phyloP scores from a whole-genome alignment of 257 asterid genomes.

The Solanum commersonii region DNA sequence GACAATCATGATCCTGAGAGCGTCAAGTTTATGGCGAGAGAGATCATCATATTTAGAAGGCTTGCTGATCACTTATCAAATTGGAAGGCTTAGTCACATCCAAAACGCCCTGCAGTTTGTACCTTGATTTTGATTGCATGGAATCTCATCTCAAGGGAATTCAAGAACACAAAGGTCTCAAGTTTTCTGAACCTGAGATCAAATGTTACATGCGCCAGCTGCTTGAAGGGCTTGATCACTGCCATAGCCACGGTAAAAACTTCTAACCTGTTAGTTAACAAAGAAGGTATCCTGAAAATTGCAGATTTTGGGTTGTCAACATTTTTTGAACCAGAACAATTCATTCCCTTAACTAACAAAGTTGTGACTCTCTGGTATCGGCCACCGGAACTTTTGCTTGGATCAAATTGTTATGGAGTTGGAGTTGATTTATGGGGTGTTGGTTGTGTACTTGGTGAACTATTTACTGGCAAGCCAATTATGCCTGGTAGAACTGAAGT shows the following conservation, averaged over 20 bases:
- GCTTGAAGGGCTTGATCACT: background rate
- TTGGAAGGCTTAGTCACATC: background rate
- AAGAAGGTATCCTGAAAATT: background rate
- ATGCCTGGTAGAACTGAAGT: background rate
- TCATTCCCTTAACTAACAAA: background rate
- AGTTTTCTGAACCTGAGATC: background rate
- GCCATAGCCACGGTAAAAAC: background rate
- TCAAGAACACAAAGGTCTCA: background rate
- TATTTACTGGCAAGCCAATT: background rate
- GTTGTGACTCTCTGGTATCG: background rate
- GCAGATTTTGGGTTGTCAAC: background rate
- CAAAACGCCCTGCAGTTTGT: background rate
- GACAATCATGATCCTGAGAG: background rate
- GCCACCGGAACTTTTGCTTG: background rate
- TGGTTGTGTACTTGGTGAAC: background rate
- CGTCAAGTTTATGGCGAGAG: background rate
- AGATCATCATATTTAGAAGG: background rate
- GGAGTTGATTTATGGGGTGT: background rate
- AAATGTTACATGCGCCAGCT: background rate
- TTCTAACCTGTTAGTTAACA: background rate
- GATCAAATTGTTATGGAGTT: background rate
- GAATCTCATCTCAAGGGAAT: background rate
- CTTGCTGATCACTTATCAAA: background rate
- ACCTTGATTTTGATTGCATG: background rate
- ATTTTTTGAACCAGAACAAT: background rate